These are phyloP conservation scores for Termitomyces sp. DNA, from an alignment of 768 basidiomycete genomes.

Conservation along the genomic window DNA sequence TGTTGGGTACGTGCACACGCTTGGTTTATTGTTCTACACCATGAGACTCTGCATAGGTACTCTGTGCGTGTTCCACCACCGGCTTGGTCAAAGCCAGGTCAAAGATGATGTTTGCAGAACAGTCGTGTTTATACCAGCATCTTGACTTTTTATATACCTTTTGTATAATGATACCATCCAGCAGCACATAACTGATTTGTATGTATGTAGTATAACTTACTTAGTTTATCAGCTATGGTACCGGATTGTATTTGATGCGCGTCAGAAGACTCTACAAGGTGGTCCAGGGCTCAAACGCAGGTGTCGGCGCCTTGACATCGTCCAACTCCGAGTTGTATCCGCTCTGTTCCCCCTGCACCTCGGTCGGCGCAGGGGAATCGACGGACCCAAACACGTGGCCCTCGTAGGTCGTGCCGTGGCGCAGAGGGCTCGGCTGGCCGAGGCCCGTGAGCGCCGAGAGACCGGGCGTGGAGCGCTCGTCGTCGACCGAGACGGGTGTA, in stretches of 20 bases:
- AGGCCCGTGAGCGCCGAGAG: constrained; percentile 2
- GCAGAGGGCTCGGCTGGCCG: constrained; percentile 35
- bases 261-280: neutral
- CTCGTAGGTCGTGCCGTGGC: constrained; percentile 35
- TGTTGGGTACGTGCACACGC: constrained; percentile 52
- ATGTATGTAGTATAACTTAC: neutral
- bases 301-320: constrained; percentile 3
- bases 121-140: neutral
- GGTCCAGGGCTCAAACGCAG: neutral
- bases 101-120: too few relatives aligned
- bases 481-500: constrained; percentile 12
- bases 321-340: constrained; percentile 51
- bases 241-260: neutral
- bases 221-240: neutral
- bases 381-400: constrained; percentile 17
- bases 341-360: constrained; percentile 43
- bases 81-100: constrained; percentile 13
- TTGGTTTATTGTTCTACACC: neutral
- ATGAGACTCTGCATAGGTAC: constrained; percentile 13
- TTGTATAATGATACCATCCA: neutral
- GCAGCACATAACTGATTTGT: neutral
- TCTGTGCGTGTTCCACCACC: constrained; percentile 17
- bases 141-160: neutral
- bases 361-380: constrained; percentile 48
- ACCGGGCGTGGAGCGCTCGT: constrained; percentile 14